phyloP scores from a whole-genome alignment of 495 filamentous ascomycete genomes.

The Penicillium psychrofluorescens region DNA sequence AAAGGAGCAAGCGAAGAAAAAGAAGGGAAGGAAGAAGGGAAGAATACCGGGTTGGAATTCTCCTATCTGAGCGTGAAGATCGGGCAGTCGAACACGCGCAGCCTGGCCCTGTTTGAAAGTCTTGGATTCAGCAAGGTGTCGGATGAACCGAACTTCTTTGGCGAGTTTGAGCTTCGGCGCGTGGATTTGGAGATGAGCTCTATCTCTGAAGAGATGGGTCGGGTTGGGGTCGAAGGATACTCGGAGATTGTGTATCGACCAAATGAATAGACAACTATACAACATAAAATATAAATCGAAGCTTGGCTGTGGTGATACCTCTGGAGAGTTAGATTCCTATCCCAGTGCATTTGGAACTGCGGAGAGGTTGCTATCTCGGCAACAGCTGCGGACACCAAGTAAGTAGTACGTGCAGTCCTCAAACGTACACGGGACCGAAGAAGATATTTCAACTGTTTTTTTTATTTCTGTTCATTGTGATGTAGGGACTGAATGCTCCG shows the following conservation, averaged over 20 bases:
- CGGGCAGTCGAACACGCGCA: conserved; percentile 44
- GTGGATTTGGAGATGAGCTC: conserved; percentile 18
- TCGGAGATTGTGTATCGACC: conserved; percentile 30
- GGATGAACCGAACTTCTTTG: conserved; percentile 55
- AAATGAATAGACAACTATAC: conserved; percentile 18
- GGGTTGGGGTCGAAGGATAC: conserved; percentile 32
- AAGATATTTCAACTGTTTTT: conserved; percentile 40
- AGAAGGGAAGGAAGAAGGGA: neutral
- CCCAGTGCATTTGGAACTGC: too few relatives aligned
- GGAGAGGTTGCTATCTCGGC: too few relatives aligned
- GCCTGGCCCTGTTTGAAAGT: conserved; percentile 54
- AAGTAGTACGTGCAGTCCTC: too few relatives aligned
- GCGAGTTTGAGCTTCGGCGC: conserved; percentile 52
- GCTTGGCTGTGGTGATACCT: conserved; percentile 16
- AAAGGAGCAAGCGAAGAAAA: too few relatives aligned
- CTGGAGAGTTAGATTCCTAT: too few relatives aligned
- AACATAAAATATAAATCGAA: conserved; percentile 51
- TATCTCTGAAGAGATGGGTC: conserved; percentile 16
- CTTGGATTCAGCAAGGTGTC: conserved; percentile 45
- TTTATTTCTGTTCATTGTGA: conserved; percentile 36
- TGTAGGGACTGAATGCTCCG: conserved; percentile 30
- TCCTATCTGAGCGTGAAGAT: conserved; percentile 55
- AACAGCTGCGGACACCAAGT: too few relatives aligned
- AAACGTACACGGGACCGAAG: conserved; percentile 1
- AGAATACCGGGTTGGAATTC: conserved; percentile 5